These are phyloP conservation scores for Hylodesmum podocarpum DNA, from an alignment of 306 rosid species.

Conservation along the genomic window DNA sequence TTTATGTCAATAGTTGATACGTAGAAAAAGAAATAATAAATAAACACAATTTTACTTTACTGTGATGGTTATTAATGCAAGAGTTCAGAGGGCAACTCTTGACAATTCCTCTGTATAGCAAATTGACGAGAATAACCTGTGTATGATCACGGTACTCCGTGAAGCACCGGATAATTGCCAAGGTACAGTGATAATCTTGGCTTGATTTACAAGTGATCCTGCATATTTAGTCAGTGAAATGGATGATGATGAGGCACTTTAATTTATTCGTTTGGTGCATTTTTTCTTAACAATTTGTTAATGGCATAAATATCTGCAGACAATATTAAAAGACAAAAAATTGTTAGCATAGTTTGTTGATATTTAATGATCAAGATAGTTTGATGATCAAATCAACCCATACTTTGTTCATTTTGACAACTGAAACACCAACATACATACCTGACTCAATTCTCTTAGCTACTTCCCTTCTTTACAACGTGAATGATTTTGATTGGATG, in stretches of 20 bases:
- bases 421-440: conserved; percentile 29
- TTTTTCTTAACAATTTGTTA: not conserved
- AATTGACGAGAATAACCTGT: not conserved
- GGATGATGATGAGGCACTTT: conserved; percentile 23
- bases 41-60: too few relatives aligned
- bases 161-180: conserved; percentile 10
- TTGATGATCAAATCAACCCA: conserved; percentile 36
- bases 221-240: conserved; percentile 18
- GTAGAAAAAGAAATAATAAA: too few relatives aligned
- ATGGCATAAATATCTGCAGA: not conserved
- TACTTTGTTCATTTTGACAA: conserved; percentile 49
- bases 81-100: too few relatives aligned
- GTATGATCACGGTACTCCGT: not conserved
- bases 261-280: conserved; percentile 16
- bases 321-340: not conserved
- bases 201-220: conserved; percentile 53
- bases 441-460: conserved; percentile 1
- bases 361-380: not conserved
- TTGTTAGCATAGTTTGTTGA: not conserved
- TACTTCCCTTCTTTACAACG: conserved; percentile 1
- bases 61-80: too few relatives aligned
- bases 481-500: conserved; percentile 26
- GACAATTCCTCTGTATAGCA: not conserved
- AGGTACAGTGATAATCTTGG: conserved; percentile 27
- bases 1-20: not conserved